A percentile compares a stretch with the other conserved stretches of the same genome.
Evolutionary conservation across 2,329 filamentous ascomycete genomes (phyloP).

Genomic region (Cadophora sp.): DNA sequence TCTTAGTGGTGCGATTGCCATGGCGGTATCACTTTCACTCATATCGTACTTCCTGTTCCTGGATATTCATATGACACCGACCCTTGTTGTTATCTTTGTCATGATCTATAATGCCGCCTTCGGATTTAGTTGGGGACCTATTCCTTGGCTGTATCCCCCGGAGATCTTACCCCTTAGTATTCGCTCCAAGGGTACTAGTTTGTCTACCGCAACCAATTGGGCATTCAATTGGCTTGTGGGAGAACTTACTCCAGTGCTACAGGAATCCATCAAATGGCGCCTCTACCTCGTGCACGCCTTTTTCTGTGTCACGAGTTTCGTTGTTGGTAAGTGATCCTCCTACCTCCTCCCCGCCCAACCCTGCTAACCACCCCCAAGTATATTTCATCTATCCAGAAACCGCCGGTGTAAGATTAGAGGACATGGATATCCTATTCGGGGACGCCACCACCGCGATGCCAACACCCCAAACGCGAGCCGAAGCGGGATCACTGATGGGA

Average conservation of each 20-base stretch:
- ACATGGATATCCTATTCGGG: conserved; percentile 95
- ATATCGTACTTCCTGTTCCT: conserved; percentile 97
- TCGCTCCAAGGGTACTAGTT: conserved; percentile 92
- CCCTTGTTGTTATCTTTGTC: conserved; percentile 89
- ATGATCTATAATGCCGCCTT: conserved; percentile 99
- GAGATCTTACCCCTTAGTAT: conserved; percentile 98
- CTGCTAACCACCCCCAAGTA: conserved; percentile 60
- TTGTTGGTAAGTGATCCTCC: conserved; percentile 76
- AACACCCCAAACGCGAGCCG: conserved; percentile 78
- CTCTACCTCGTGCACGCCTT: conserved; percentile 96
- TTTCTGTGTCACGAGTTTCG: conserved; percentile 93
- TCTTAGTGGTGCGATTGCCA: conserved; percentile 85
- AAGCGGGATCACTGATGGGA: conserved; percentile 83
- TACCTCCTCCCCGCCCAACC: neutral
- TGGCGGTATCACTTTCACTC: conserved; percentile 84
- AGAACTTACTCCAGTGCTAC: conserved; percentile 90
- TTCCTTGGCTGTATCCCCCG: conserved; percentile 98
- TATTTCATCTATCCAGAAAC: conserved; percentile 99
- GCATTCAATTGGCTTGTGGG: conserved; percentile 98
- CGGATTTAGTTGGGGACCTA: conserved; percentile 96
- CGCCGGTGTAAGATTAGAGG: conserved; percentile 91
- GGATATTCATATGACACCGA: conserved; percentile 78
- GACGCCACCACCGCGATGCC: conserved; percentile 85
- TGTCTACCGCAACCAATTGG: conserved; percentile 98
- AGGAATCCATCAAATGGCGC: conserved; percentile 92